Evolutionary conservation across 2,329 filamentous ascomycete genomes (phyloP), one percentile per base, ranked within the genome.

Genomic region (Colletotrichum paranaense): DNA sequence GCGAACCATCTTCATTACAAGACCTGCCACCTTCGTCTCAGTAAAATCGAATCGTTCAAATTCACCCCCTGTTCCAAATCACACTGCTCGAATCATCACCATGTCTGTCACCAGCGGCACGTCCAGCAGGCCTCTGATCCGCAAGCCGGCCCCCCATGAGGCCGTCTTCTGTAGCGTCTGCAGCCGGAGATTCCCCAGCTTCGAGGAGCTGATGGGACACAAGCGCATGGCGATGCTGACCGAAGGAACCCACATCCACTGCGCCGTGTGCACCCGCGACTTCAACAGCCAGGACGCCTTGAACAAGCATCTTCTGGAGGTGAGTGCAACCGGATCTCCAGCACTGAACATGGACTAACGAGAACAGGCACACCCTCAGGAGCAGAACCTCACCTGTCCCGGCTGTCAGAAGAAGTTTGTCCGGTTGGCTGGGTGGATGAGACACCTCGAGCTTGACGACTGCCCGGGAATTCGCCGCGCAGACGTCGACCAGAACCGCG

Each of bases 341-440:
- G 26, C 6, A 26, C 22, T n/a, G 24, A n/a, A 11, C 42, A 5
- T 32, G 32, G 42, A 14, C 64, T 30, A 24, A 78, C 62, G 5
- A 5, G 35, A 1, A 24, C 26, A 87, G 85, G 62, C 75, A 12
- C 86, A 88, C 69, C 80, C 81, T 6, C 75, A 81, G 14, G 76
- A 79, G 22, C 85, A 88, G 66, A 72, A 82, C 1, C 80, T 90
- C 1, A 59, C 74, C 3, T 90, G 88, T 60, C 86, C 87, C 1
- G 88, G 84, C 30, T 90, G 88, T 71, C 72, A 76, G 0, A 79
- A 76, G 2, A 78, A 78, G 1, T 89, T 88, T 68, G 59, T 38
- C 0, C 79, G 81, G 1, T 78, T 85, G 0, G 80, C 82, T 1
- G 74, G 63, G 0, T 82, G 88, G 46, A 82, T 89, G 65, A 49